These are phyloP conservation scores for Bolboschoenoplectus hybrid DNA, from an alignment of 202 grass and related monocot species.

Conservation along the genomic window DNA sequence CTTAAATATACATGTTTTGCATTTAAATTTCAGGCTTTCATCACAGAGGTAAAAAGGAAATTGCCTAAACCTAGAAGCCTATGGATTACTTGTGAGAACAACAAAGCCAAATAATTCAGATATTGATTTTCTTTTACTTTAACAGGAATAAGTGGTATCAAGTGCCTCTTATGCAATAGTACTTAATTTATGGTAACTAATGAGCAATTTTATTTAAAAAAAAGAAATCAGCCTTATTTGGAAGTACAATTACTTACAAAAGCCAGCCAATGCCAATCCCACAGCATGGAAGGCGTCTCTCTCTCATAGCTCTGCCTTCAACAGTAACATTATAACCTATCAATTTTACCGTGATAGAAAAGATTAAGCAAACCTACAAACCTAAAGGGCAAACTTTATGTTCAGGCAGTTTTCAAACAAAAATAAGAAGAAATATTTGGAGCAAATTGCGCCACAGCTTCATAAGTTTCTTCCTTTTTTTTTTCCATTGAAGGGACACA, in stretches of 20 bases:
- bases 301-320: conserved; percentile 54
- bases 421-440: neutral
- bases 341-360: conserved; percentile 14
- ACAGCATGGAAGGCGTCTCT: conserved; percentile 76
- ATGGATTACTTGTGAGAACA: neutral
- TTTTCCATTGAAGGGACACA: neutral
- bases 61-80: conserved; percentile 3
- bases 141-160: neutral
- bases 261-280: conserved; percentile 92
- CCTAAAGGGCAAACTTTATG: neutral
- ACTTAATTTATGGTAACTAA: neutral
- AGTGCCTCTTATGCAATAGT: neutral
- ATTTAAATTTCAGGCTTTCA: conserved; percentile 23
- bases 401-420: neutral
- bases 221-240: neutral
- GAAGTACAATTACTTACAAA: conserved; percentile 56
- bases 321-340: conserved; percentile 55
- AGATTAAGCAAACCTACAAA: conserved; percentile 23
- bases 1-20: neutral
- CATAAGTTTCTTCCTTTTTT: neutral
- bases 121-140: conserved; percentile 13
- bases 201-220: neutral
- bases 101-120: neutral
- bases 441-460: neutral
- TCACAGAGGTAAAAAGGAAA: conserved; percentile 4